Evolutionary conservation across 73 alveolate genomes (phyloP), one percentile per base, ranked within the genome.

Genomic region (Symbiodinium pilosum): DNA sequence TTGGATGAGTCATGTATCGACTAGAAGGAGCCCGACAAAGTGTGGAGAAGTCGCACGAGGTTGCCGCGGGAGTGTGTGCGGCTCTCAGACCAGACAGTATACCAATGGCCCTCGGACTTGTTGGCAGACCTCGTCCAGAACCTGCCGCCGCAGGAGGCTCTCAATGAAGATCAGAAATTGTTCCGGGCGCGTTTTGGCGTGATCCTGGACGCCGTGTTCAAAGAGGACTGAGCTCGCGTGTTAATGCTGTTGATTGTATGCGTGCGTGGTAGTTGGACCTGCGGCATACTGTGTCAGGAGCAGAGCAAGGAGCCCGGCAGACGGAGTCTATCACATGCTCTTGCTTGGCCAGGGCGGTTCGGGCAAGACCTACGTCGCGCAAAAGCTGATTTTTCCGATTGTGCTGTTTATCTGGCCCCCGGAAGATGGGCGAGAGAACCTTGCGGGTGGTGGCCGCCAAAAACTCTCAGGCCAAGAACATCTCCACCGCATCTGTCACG

Each of bases 361-460:
- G 5, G 81, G 81, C 36, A 64, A 64, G 81, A 64, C 81, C 81
- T 34, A 64, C 81, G 36, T 64, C 81, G 81, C 24, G 81, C 81
- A 64, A 34, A 64, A 64, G 39, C 30, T 64, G 39, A 64, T 64
- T 26, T 64, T 64, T 64, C 81, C 81, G 36, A 26, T 64, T 34
- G 36, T 64, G 81, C 81, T 64, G 30, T 64, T 64, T 26, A 64
- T 64, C 24, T 64, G 81, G 81, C 81, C 81, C 24, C 81, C 81
- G n/a, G 69, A 20, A 52, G 20, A 20, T 9, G 9, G 69, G 69
- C 59, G 59, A 6, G 59, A 47, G 59, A 34, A 59, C 77, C 30
- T 59, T 59, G 77, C 30, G 34, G 3, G 77, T 59, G 32, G 77
- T 59, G 77, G 77, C 77, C 30, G 77, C 77, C 36, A 59, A 59